Base-by-base conservation (phyloP, 2,329 filamentous ascomycete species). In the Gnomoniopsis sp. region DNA sequence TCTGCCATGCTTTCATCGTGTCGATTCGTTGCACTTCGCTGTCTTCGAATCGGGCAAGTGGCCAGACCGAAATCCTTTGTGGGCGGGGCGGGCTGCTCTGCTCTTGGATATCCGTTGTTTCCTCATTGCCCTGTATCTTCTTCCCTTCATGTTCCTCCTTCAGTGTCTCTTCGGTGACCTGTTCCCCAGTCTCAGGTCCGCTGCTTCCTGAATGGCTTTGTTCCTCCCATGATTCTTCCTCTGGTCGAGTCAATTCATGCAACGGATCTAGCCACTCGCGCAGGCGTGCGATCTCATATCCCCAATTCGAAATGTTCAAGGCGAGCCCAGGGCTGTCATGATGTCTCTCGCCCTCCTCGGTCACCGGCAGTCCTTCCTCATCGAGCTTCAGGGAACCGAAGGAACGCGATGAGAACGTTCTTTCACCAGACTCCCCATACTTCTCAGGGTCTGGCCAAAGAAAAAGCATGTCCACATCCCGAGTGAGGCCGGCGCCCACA, bases 371-470 rank as follows among this genome's bases (percentile, higher is more conserved):
- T 14, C 44, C 41, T 44, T 44, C 17, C 2, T 15, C 12, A 14
- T 41, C 17, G 8, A 53, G 21, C 3, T 23, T 22, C 34, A 26
- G 23, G 30, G 3, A 2, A 12, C 26, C 30, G 17, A n/a, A 34
- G 6, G 6, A 6, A 8, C 10, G 34, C 8, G 17, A 59, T 22
- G 66, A 60, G 2, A 70, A 62, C 2, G 70, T 58, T 2, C 65
- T 60, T 30, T 64, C 63, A 1, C 69, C 70, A 59, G 70, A 74
- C 8, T 69, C 68, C 1, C 61, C 57, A 36, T 73, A 64, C 0
- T 66, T 62, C 3, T 68, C 64, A 0, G 68, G 30, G 26, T 77
- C 67, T 0, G 74, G 74, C 71, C 72, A 75, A 23, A 67, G 71
- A 55, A 66, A 66, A 3, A 71, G 6, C 15, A 64, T 64, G 19